Evolutionary conservation across 2,329 filamentous ascomycete species (phyloP).

Genomic region (Triangularia setosa): DNA sequence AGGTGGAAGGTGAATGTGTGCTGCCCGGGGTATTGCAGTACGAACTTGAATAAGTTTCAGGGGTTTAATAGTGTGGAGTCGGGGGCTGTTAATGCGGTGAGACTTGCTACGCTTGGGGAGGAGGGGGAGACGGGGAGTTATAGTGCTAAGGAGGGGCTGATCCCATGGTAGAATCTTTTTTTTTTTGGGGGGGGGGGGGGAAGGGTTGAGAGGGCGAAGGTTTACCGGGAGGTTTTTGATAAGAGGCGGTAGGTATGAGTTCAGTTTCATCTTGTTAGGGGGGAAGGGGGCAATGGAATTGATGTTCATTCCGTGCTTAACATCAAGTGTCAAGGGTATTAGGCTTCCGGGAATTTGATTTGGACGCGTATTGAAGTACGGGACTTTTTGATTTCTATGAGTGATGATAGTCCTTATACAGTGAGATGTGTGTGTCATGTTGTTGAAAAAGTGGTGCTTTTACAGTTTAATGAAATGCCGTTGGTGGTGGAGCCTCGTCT

Average conservation of each 20-base stretch:
- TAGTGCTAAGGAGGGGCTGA: conserved; percentile 16
- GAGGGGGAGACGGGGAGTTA: conserved; percentile 26
- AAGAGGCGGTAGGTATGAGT: too few species aligned
- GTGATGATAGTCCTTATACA: too few species aligned
- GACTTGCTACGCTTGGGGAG: conserved; percentile 26
- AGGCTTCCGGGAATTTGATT: too few species aligned
- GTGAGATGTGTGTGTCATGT: not conserved
- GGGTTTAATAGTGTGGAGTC: conserved; percentile 10
- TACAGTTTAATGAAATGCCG: not conserved
- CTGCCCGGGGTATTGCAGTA: conserved; percentile 27
- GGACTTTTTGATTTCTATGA: too few species aligned
- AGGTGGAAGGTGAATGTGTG: conserved; percentile 29
- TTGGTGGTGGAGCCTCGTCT: not conserved
- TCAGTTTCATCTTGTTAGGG: not conserved
- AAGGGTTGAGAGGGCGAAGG: too few species aligned
- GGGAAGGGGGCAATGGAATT: not conserved
- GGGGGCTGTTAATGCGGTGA: conserved; percentile 26
- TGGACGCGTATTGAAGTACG: too few species aligned
- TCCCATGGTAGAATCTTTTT: conserved; percentile 16
- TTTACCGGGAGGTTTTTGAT: too few species aligned
- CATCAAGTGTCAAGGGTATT: too few species aligned
- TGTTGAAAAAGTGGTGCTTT: not conserved
- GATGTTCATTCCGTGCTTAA: too few species aligned
- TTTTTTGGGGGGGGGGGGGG: not conserved
- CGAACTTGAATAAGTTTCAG: conserved; percentile 24